Base-by-base conservation (phyloP, 441 rosid genomes). In the Erysimum pusillum region DNA sequence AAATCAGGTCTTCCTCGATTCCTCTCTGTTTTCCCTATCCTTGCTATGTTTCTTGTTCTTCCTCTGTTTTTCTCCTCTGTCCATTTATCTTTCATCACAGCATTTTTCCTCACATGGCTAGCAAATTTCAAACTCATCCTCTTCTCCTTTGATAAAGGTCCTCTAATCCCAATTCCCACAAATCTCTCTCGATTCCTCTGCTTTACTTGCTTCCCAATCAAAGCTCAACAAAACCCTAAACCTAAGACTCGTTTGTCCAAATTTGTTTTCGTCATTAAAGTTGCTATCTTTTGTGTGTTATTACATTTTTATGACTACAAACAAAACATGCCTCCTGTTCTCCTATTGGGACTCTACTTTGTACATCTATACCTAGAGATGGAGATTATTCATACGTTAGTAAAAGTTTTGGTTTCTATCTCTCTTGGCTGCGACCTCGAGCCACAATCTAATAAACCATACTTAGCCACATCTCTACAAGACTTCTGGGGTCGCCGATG, bases 111-210 rank as follows among this genome's bases (percentile, higher is more conserved):
- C 59, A 61, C 87, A 13, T 86, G 88, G 86, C 71, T 84, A 2
- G 82, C 83, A 28, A 86, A 66, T 54, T 85, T 85, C 75, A 86
- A 85, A 78, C 84, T 86, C 56, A 74, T 86, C 2, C 89, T 82
- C 48, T 84, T 88, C 58, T 75, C 83, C 36, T 82, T 85, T 39
- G 80, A 70, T 34, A 62, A 48, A 72, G 87, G 86, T 20, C 85
- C 85, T 42, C 73, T 86, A 13, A 48, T 46, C 52, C 22, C 52
- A 46, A 4, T 46, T 8, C 22, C 11, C 0, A 0, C 52, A 15
- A 46, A 0, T 46, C 52, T 46, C 10, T 46, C 20, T 6, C 20
- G 52, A 8, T 46, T 46, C 52, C 22, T 7, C 10, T 46, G 52
- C 22, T 46, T 46, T 7, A 46, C 52, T 46, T 15, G 52, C 20